Conservation (phyloP, 495 filamentous ascomycete genomes). For the Trichocladium antarcticum region DNA sequence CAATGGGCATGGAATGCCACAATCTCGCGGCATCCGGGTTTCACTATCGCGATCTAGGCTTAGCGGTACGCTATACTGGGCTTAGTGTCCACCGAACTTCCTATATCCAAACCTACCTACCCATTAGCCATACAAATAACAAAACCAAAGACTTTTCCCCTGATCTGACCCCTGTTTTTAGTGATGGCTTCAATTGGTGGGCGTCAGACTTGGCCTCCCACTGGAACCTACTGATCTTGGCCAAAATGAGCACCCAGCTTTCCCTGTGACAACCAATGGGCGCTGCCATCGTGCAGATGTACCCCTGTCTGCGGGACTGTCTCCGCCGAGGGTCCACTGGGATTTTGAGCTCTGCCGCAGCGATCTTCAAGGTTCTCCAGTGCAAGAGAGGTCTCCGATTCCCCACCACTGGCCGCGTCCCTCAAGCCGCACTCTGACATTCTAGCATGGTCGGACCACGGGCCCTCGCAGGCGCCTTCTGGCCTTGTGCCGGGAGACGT, state of each 20-base stretch:
- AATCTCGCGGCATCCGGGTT: no score
- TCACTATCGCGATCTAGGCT: conserved; percentile 70
- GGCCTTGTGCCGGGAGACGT: conserved; percentile 3
- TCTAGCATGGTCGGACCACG: conserved; percentile 15
- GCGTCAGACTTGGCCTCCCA: no score
- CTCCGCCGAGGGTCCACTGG: neutral
- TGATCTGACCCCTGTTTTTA: no score
- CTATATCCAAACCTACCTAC: no score
- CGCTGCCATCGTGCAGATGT: neutral
- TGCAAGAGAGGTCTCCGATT: conserved; percentile 6
- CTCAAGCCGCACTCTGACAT: neutral
- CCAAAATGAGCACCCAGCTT: no score
- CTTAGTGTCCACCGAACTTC: no score
- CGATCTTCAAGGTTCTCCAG: no score
- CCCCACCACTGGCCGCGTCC: conserved; percentile 5
- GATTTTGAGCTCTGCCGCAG: neutral
- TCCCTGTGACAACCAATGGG: neutral
- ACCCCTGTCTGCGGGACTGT: neutral
- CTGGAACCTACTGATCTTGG: no score
- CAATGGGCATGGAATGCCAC: conserved; percentile 70
- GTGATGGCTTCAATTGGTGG: no score
- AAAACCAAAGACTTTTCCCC: no score
- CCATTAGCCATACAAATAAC: no score
- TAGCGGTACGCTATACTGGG: no score
- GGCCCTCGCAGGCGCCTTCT: conserved; percentile 7